Evolutionary conservation across 1,139 yeast genomes (phyloP), one percentile per base, ranked within the genome.

Genomic region (Candida neerlandica): DNA sequence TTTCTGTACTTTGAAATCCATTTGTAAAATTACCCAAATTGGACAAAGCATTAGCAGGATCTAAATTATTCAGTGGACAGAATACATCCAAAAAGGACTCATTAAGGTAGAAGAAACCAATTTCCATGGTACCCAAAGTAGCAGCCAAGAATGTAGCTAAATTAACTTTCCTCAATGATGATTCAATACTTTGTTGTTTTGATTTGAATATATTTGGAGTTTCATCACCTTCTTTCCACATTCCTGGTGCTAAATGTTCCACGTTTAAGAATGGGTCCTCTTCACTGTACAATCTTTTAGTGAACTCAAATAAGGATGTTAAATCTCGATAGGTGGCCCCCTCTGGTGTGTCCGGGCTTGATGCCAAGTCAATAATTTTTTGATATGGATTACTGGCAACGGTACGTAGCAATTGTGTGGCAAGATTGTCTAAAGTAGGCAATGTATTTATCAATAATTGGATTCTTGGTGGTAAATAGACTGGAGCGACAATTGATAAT

Each of bases 141-240:
- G 97, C 96, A 14, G 91, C 81, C 41, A 90, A 73, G 63, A 91
- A 94, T 0, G 97, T 90, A 0, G 97, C 89, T 57, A 94, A 69
- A 60, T 94, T 94, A 1, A 91, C 89, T 58, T 92, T 89, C 53
- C 96, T 81, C 37, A 92, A 66, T 0, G 94, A 84, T 19, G 86
- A 78, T 54, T 84, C 89, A 38, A 85, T 77, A 50, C 86, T 78
- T 49, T 84, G 86, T 58, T 85, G 89, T 51, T 82, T 75, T 46
- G 80, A 82, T 54, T 76, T 74, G 56, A 85, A 73, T 63, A 84
- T 75, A 29, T 71, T 62, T 0, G 89, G 89, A 0, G 87, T 78
- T 12, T 74, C 69, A 12, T 77, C 77, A n/a, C 85, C 85, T 53
- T 78, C 81, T 52, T 82, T 79, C 89, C 89, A 84, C 62, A 84